Evolutionary conservation across 1,284 basidiomycete species (phyloP).

Genomic region (Pascua sp.): DNA sequence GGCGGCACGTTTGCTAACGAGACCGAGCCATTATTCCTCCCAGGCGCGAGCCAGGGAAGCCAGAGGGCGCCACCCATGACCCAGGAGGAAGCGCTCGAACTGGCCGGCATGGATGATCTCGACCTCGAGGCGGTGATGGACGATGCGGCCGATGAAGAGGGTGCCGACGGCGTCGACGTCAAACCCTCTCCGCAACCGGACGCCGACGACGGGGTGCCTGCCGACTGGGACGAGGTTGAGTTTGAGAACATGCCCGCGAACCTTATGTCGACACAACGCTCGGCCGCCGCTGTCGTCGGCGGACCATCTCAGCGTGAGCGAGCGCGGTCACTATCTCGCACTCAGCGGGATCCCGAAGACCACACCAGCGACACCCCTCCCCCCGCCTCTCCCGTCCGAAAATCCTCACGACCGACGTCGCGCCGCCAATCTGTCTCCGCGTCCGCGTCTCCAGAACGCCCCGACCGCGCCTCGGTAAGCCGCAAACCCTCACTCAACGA

Average conservation of each 20-base stretch:
- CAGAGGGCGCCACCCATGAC: conserved; percentile 15
- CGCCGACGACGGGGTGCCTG: neutral
- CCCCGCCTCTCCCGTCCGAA: too few species aligned
- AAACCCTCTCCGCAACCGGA: neutral
- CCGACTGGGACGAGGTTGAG: conserved; percentile 13
- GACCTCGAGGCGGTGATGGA: conserved; percentile 30
- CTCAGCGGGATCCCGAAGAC: neutral
- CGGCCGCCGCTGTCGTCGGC: neutral
- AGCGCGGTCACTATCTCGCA: neutral
- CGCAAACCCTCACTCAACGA: neutral
- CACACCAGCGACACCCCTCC: neutral
- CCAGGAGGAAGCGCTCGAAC: conserved; percentile 29
- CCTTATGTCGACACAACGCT: conserved; percentile 16
- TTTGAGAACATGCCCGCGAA: conserved; percentile 7
- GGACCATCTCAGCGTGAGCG: neutral
- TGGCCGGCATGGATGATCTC: conserved; percentile 27
- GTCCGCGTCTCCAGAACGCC: neutral
- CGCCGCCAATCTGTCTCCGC: neutral
- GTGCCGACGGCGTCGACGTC: neutral
- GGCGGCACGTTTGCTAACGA: neutral
- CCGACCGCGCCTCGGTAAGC: neutral
- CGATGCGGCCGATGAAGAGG: conserved; percentile 20
- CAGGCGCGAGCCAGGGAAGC: conserved; percentile 13
- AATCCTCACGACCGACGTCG: too few species aligned
- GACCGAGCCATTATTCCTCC: conserved; percentile 27